phyloP scores from a whole-genome alignment of 495 filamentous ascomycete genomes.

The Penicillium lividum region DNA sequence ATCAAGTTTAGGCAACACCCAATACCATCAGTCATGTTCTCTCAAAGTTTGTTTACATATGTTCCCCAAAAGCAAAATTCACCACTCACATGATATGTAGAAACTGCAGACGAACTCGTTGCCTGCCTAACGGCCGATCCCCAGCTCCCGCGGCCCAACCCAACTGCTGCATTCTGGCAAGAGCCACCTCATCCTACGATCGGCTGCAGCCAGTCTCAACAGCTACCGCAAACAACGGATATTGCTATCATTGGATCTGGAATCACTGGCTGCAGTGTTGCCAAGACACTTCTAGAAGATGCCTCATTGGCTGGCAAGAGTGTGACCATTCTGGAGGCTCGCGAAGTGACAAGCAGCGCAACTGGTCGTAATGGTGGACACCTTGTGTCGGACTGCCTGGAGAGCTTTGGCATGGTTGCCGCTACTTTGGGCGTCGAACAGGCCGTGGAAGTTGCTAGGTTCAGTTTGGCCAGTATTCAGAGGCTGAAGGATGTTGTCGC shows the following conservation, averaged over 20 bases:
- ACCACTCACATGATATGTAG: background rate
- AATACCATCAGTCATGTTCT: background rate
- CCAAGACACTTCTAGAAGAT: constrained; percentile 1
- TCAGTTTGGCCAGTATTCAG: background rate
- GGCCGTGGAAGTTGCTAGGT: background rate
- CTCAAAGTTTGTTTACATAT: background rate
- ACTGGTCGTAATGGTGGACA: constrained; percentile 11
- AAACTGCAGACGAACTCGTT: background rate
- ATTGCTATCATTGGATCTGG: constrained; percentile 16
- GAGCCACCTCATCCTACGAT: constrained; percentile 5
- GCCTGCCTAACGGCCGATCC: constrained; percentile 2
- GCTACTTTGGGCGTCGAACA: background rate
- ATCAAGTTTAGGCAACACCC: background rate
- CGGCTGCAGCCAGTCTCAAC: constrained; percentile 1
- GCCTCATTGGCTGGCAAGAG: constrained; percentile 2
- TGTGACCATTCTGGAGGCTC: constrained; percentile 9
- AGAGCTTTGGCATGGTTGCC: background rate
- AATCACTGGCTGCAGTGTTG: constrained; percentile 9
- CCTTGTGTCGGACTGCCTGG: background rate
- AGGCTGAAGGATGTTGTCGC: background rate
- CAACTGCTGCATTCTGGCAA: constrained; percentile 13
- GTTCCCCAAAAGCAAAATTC: background rate
- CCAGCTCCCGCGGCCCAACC: constrained; percentile 2
- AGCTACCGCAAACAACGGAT: constrained; percentile 5
- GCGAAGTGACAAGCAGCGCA: constrained; percentile 5